Evolutionary conservation across 148 eudicot genomes (phyloP).

Genomic region (Tetragonia tetragonoides): DNA sequence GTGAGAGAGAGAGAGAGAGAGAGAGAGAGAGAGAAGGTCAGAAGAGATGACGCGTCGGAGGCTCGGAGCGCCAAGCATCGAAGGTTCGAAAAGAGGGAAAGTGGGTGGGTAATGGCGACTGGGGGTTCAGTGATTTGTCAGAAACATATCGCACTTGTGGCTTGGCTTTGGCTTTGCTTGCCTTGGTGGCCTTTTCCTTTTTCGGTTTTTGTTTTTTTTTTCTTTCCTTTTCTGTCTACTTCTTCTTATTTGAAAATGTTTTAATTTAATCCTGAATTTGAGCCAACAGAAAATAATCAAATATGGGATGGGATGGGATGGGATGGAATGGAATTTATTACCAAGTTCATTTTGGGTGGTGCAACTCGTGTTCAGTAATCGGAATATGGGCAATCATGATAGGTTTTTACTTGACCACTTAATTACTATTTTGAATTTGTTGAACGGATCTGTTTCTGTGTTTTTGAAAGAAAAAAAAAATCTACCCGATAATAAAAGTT

Average conservation of each 20-base stretch:
- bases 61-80: conserved; percentile 19
- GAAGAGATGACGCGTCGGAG: not conserved
- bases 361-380: not conserved
- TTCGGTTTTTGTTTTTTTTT: not conserved
- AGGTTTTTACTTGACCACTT: not conserved
- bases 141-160: not conserved
- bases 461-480: too few relatives aligned
- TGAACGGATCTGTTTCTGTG: not conserved
- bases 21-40: not conserved
- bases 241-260: not conserved
- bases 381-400: not conserved
- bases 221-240: not conserved
- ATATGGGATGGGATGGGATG: not conserved
- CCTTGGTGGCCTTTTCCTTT: not conserved
- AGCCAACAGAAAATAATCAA: not conserved
- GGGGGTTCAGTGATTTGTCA: conserved; percentile 9
- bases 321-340: not conserved
- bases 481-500: too few relatives aligned
- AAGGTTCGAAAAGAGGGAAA: conserved; percentile 22
- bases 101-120: not conserved
- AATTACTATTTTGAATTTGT: not conserved
- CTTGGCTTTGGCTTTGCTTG: not conserved
- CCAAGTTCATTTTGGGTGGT: not conserved
- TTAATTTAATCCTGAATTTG: not conserved
- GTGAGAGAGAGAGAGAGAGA: not conserved